Evolutionary conservation across 768 basidiomycete genomes (phyloP).

Genomic region (Gelatoporia subvermispora): DNA sequence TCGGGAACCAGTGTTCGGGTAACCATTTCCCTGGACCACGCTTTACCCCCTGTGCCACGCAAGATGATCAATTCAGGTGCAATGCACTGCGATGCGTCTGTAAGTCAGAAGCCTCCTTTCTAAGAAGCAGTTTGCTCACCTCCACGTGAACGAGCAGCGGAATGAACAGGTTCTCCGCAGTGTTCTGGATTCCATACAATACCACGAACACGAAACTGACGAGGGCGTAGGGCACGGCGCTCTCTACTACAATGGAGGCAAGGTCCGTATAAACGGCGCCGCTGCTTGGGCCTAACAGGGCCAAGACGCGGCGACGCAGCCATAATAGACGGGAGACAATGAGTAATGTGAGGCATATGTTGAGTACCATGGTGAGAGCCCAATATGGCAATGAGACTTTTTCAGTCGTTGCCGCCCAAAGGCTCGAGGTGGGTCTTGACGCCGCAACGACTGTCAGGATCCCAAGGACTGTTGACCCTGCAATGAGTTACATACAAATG

Average conservation of each 20-base stretch:
- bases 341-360: slow-evolving; percentile 14
- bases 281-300: slow-evolving; percentile 6
- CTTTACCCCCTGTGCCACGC: slow-evolving; percentile 17
- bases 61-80: slow-evolving; percentile 20
- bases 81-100: slow-evolving; percentile 21
- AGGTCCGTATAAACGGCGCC: slow-evolving; percentile 12
- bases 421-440: slow-evolving; percentile 8
- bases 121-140: slow-evolving; percentile 11
- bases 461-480: slow-evolving; percentile 13
- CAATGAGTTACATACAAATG: too few species aligned
- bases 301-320: slow-evolving; percentile 20
- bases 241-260: slow-evolving; percentile 26
- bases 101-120: too few species aligned
- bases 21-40: too few species aligned
- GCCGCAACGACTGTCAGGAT: slow-evolving; percentile 13
- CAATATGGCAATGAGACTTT: slow-evolving; percentile 19
- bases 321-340: slow-evolving; percentile 18
- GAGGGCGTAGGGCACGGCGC: slow-evolving; percentile 17
- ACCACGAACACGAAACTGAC: slow-evolving; percentile 19
- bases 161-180: slow-evolving; percentile 16
- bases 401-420: slow-evolving; percentile 11
- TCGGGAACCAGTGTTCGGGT: too few species aligned
- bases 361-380: slow-evolving; percentile 17
- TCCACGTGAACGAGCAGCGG: slow-evolving; percentile 19
- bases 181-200: slow-evolving; percentile 14